Percentiles rank a stretch among this genome's conserved stretches.
Evolutionary conservation across 129 eudicot genomes (phyloP).

Genomic region (Silybum marianum): DNA sequence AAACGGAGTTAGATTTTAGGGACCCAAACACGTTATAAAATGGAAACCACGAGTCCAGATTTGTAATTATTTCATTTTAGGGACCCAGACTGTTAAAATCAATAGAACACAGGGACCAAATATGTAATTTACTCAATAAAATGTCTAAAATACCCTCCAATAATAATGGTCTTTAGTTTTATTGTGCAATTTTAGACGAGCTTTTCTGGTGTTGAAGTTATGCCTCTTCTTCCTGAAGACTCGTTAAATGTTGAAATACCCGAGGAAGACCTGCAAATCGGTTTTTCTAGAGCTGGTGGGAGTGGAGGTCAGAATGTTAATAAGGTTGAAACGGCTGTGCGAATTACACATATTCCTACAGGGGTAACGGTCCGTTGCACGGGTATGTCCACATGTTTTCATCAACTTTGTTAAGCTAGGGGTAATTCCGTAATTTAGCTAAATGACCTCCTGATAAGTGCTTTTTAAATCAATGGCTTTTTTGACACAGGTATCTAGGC

Average conservation of each 20-base stretch:
- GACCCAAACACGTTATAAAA: too few species aligned
- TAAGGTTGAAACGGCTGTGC: slow-evolving; percentile 94
- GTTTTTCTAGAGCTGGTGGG: slow-evolving; percentile 84
- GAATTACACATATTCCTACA: slow-evolving; percentile 93
- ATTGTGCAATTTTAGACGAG: slow-evolving; percentile 59
- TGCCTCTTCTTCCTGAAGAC: slow-evolving; percentile 99
- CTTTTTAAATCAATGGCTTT: background rate
- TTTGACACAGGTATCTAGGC: background rate
- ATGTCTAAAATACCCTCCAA: slow-evolving; percentile 3
- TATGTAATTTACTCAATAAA: background rate
- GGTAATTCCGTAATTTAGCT: too few species aligned
- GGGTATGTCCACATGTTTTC: slow-evolving; percentile 37
- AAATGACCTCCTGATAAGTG: background rate
- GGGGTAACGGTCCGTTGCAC: slow-evolving; percentile 94
- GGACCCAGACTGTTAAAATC: too few species aligned
- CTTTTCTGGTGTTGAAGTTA: slow-evolving; percentile 89
- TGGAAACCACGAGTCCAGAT: too few species aligned
- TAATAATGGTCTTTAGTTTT: background rate
- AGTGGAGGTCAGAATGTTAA: slow-evolving; percentile 98
- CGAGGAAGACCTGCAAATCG: slow-evolving; percentile 87
- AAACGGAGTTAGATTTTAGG: too few species aligned
- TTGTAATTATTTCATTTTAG: too few species aligned
- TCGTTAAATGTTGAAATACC: slow-evolving; percentile 86
- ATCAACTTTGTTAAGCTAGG: too few species aligned
- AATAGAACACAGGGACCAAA: too few species aligned